phyloP scores from a whole-genome alignment of 495 filamentous ascomycete species.

The Tuber indicum region DNA sequence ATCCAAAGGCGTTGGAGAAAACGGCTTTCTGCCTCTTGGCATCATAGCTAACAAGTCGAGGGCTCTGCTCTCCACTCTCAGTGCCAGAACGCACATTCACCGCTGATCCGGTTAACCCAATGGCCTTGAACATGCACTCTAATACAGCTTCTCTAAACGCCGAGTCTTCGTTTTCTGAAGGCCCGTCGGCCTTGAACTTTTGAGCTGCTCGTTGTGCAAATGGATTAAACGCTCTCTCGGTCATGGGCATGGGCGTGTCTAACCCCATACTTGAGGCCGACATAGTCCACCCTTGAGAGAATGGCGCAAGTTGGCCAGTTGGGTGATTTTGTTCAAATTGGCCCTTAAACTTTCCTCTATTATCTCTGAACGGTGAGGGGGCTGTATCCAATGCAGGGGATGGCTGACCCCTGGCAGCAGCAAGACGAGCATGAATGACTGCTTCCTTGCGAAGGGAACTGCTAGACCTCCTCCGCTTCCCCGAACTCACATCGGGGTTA shows the following conservation, averaged over 20 bases:
- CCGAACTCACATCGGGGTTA: conserved; percentile 58
- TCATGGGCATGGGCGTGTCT: conserved; percentile 24
- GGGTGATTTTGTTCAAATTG: conserved; percentile 17
- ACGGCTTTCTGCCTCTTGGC: conserved; percentile 74
- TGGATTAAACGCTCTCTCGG: conserved; percentile 41
- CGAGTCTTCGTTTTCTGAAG: conserved; percentile 61
- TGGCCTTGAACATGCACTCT: conserved; percentile 91
- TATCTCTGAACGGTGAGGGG: conserved; percentile 30
- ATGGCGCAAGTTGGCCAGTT: conserved; percentile 13
- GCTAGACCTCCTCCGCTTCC: conserved; percentile 63
- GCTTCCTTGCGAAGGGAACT: conserved; percentile 74
- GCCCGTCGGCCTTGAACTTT: conserved; percentile 38
- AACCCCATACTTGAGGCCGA: conserved; percentile 16
- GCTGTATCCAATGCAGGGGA: conserved; percentile 40
- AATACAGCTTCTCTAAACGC: conserved; percentile 83
- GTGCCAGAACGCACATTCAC: conserved; percentile 59
- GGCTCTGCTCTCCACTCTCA: conserved; percentile 75
- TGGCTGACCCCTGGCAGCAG: conserved; percentile 38
- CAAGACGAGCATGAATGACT: conserved; percentile 54
- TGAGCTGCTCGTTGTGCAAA: conserved; percentile 36
- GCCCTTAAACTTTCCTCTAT: conserved; percentile 9
- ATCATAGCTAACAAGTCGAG: conserved; percentile 78
- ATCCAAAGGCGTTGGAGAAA: conserved; percentile 87
- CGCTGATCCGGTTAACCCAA: conserved; percentile 64
- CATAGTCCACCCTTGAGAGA: conserved; percentile 27